Evolutionary conservation across 2,329 filamentous ascomycete genomes (phyloP).

Genomic region (Teratosphaeria viscida): DNA sequence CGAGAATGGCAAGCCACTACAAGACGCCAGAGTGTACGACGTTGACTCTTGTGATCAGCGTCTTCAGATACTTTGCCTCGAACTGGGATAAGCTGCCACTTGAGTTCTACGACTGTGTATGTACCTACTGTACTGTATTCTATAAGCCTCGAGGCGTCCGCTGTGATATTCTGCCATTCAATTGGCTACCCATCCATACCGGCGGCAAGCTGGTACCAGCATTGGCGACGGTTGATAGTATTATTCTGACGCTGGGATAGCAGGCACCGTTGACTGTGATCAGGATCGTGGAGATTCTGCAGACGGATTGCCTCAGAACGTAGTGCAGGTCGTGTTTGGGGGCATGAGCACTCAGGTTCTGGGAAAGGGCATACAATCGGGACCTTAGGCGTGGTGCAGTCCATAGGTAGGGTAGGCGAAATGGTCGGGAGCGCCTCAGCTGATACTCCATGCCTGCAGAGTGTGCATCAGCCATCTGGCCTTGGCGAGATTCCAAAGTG

Average conservation of each 20-base stretch:
- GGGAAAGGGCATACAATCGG: slow-evolving; percentile 4
- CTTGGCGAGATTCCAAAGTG: background rate
- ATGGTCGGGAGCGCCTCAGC: background rate
- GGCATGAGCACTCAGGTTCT: slow-evolving; percentile 7
- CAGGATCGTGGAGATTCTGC: slow-evolving; percentile 13
- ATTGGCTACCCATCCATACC: slow-evolving; percentile 22
- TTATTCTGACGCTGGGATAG: slow-evolving; percentile 21
- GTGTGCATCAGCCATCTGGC: background rate
- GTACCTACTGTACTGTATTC: slow-evolving; percentile 5
- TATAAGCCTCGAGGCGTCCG: slow-evolving; percentile 10
- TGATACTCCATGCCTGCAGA: background rate
- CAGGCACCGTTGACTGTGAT: slow-evolving; percentile 13
- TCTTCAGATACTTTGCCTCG: slow-evolving; percentile 17
- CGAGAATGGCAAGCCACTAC: slow-evolving; percentile 19
- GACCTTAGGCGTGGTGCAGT: background rate
- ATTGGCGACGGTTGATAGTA: slow-evolving; percentile 26
- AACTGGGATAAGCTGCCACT: slow-evolving; percentile 10
- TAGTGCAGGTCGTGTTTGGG: slow-evolving; percentile 7
- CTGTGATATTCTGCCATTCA: slow-evolving; percentile 12
- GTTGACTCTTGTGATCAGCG: slow-evolving; percentile 8
- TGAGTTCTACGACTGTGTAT: slow-evolving; percentile 8
- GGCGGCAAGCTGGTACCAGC: slow-evolving; percentile 31
- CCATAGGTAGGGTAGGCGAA: background rate
- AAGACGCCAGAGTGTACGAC: slow-evolving; percentile 12
- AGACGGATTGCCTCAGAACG: slow-evolving; percentile 7